Evolutionary conservation across 2,329 filamentous ascomycete species (phyloP), one percentile per base, ranked within the genome.

Genomic region (Fusarium redolens): DNA sequence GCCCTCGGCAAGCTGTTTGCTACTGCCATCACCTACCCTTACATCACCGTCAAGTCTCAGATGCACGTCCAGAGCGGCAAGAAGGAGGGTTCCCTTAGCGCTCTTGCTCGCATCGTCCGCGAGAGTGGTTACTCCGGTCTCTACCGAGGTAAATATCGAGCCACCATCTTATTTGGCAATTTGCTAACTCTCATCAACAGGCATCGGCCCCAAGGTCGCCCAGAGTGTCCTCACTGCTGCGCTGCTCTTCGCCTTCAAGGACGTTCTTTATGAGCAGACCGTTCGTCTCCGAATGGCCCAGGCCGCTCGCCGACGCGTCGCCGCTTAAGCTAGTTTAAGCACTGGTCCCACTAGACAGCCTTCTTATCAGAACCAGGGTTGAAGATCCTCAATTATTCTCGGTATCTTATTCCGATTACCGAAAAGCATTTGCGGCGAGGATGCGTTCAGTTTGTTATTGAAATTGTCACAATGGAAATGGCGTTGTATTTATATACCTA

Each of bases 11-110:
- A 99, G 88, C 88, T 99, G 72, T 91, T 98, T 69, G 96, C 96
- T 30, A 99, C 96, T 5, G 91, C 88, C 69, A 93, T 98, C 78
- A 99, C 96, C 10, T 99, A 99, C 83, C 96, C 96, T 15, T 99
- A 99, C 82, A 98, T 99, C 82, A 99, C 96, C 8, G 93, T 99
- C 78, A 99, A 99, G 91, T 97, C 95, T 83, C 91, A 94, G 81
- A 97, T 97, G 91, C 96, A 99, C 82, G 94, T 99, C 69, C 94
- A 95, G 33, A 91, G 91, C 71, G 89, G 89, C n/a, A 91, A 91
- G 72, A 92, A 92, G 83, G 93, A 97, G 84, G 93, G 92, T 75
- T 92, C 98, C 88, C 87, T 91, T 59, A 89, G 91, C 74, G 93
- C 91, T 51, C 89, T 99, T 79, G 91, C 88, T 79, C 89, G 92